Conservation (phyloP, 2,329 filamentous ascomycete species). For the Esteya vermicola region DNA sequence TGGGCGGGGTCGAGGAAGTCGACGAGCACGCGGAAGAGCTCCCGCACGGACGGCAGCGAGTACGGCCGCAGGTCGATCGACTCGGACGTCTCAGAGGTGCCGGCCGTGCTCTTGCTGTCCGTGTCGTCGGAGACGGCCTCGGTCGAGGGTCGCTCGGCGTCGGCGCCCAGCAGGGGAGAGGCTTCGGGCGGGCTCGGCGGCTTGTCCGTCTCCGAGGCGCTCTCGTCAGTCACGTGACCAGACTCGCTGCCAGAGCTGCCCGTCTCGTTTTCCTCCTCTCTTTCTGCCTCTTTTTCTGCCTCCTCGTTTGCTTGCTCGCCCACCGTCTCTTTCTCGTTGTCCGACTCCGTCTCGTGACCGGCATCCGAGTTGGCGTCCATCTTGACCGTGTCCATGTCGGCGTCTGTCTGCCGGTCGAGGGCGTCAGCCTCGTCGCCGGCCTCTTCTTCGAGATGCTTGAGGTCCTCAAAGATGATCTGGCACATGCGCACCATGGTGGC, state of each 20-base stretch:
- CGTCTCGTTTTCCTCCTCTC: background rate
- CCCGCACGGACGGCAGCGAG: slow-evolving; percentile 83
- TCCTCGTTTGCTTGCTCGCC: no score
- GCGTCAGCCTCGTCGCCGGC: slow-evolving; percentile 51
- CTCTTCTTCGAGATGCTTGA: slow-evolving; percentile 76
- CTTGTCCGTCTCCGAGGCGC: no score
- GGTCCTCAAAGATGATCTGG: slow-evolving; percentile 88
- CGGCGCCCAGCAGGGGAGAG: no score
- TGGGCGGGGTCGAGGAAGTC: slow-evolving; percentile 91
- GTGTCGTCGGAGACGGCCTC: slow-evolving; percentile 6
- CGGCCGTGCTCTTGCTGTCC: slow-evolving; percentile 9
- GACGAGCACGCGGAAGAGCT: slow-evolving; percentile 85
- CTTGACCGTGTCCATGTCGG: slow-evolving; percentile 61
- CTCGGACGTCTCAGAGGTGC: slow-evolving; percentile 18
- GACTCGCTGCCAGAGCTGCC: background rate
- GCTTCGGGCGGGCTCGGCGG: no score
- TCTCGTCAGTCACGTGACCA: no score
- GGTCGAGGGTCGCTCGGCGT: slow-evolving; percentile 1
- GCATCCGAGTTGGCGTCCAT: no score
- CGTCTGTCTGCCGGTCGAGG: slow-evolving; percentile 51
- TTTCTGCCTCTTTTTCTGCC: no score
- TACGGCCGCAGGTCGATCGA: slow-evolving; percentile 65
- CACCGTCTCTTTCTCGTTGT: no score
- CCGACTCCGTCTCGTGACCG: no score
- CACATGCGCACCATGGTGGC: slow-evolving; percentile 99